Percentiles rank a stretch among this genome's conserved stretches.
phyloP scores from a whole-genome alignment of 139 green algal species.

The Tetradesmus obliquus region DNA sequence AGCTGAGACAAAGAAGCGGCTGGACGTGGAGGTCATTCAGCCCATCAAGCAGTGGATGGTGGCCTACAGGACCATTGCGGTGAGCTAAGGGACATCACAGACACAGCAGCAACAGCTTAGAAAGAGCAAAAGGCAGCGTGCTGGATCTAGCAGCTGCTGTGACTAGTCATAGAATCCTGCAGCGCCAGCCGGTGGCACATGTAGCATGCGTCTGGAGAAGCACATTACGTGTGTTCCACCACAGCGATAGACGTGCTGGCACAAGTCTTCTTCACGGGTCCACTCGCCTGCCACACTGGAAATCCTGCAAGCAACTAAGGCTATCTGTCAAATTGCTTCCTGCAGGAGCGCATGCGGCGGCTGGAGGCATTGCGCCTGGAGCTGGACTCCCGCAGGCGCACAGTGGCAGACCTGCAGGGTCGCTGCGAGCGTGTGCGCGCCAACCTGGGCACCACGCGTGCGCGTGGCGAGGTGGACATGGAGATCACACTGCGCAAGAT shows the following conservation, averaged over 20 bases:
- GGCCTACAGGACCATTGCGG: slow-evolving; percentile 70
- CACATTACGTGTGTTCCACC: too few relatives aligned
- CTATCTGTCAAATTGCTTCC: too few relatives aligned
- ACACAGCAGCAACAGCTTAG: background rate
- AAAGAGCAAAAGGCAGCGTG: background rate
- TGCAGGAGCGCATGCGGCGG: slow-evolving; percentile 74
- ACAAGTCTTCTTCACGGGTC: too few relatives aligned
- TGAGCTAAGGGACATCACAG: slow-evolving; percentile 23
- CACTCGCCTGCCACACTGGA: background rate
- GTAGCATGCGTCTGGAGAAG: too few relatives aligned
- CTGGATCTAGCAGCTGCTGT: background rate
- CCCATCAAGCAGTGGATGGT: slow-evolving; percentile 82
- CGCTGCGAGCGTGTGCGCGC: slow-evolving; percentile 49
- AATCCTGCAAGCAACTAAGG: background rate
- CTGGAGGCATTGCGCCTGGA: slow-evolving; percentile 85
- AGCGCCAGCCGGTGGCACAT: too few relatives aligned
- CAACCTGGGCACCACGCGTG: slow-evolving; percentile 59
- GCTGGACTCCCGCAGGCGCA: slow-evolving; percentile 84
- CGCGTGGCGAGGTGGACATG: slow-evolving; percentile 77
- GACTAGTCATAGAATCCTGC: background rate
- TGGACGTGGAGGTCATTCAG: slow-evolving; percentile 84
- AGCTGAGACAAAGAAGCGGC: slow-evolving; percentile 69
- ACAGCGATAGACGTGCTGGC: too few relatives aligned
- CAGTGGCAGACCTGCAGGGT: slow-evolving; percentile 70
- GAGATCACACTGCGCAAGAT: slow-evolving; percentile 61